Base-by-base conservation (phyloP, 192 early-diverging fungal genomes). In the Podila horticola region DNA sequence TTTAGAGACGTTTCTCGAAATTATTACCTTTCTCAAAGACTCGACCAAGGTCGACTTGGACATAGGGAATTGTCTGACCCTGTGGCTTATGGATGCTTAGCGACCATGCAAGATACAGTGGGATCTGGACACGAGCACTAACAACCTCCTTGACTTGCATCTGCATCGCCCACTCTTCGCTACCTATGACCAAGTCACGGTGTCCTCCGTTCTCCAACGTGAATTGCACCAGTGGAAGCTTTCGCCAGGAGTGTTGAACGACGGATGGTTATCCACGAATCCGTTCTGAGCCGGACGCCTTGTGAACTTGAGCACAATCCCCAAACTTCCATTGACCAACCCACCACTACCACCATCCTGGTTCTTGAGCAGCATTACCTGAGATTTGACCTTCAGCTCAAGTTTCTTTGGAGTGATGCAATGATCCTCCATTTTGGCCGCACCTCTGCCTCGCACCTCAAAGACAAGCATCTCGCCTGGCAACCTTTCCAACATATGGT, bases 31-130 rank as follows among this genome's bases (percentile, higher is more conserved):
- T 89, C 70, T 95, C 94, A 89, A 96, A 96, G 7, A 91, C 87
- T 58, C 88, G 84, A n/a, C 89, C 84, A 49, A 96, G 82, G 77
- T 96, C 92, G n/a, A 96, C 93, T 45, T 86, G 67, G 20, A 94
- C 87, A 26, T 89, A 83, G 34, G 94, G 92, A 15, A 96, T 85
- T 12, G 95, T 95, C 82, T 95, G 94, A 0, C 95, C 95, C 71
- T 96, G 94, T 71, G 90, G 90, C 76, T 96, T 96, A 72, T 96
- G 95, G 52, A 96, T 95, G 8, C 93, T 94, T 55, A 95, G 83
- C 3, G 94, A 92, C 95, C 95, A 96, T 2, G 94, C 94, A 24
- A 95, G 75, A 30, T 92, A 87, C 28, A 96, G 63, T 1, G 94
- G 95, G 24, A 95, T 63, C 74, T 95, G 89, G 12, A 64, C 31